Base-by-base conservation (phyloP, 805 yeast species). In the Scheffersomyces ergatensis region DNA sequence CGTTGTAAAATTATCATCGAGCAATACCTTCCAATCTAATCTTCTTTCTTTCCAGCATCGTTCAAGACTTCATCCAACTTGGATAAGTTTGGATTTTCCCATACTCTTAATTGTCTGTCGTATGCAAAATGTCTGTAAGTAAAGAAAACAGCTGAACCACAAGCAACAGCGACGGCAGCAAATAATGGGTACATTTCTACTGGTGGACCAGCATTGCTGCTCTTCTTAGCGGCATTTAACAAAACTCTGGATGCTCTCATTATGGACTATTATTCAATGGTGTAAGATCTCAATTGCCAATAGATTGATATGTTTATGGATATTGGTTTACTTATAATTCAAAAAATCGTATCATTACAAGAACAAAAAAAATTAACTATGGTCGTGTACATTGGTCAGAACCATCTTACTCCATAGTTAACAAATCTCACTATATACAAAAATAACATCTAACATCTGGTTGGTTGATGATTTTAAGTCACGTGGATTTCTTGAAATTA, bases 61-160 rank as follows among this genome's bases (percentile, higher is more conserved):
- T 65, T 65, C 59, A 70, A 67, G 34, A 67, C 74, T 9, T 58
- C 51, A 48, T 70, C 74, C 53, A 70, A 65, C 40, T 45, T 57
- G 26, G 76, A 70, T 60, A 70, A 64, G 58, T 70, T 50, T 17
- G 76, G 55, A 58, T 70, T 70, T 50, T 65, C 60, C 74, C 74
- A 67, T 55, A 70, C 66, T 62, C 76, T 68, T 55, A 70, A 69
- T 44, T 70, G 67, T 49, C 53, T 49, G 57, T 70, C 74, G 56
- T 67, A 57, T 43, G 71, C 68, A 56, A 70, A 70, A 51, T 70
- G 76, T 63, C 74, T 68, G 65, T 70, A 70, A 46, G 76, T 70
- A 65, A 70, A 70, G 58, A 50, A 67, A 43, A 47, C 39, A 40
- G 66, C 70, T 6, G 74, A 68, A 26, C 41, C 48, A 45, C 62